These are phyloP conservation scores for Lecanicillium sp. DNA, from an alignment of 2,329 filamentous ascomycete genomes.

Conservation along the genomic window DNA sequence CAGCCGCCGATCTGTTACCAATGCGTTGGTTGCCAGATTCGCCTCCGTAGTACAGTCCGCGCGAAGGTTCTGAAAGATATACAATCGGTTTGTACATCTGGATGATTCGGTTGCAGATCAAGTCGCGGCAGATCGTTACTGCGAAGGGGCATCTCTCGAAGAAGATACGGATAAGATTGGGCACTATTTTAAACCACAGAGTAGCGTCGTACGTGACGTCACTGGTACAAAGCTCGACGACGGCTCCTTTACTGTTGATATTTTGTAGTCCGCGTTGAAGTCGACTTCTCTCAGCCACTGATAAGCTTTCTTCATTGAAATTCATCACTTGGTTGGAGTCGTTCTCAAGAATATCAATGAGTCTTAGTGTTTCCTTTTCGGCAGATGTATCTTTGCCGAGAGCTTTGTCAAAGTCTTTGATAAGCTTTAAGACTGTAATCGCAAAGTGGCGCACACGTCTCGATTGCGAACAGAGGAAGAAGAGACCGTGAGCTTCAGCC, in stretches of 20 bases:
- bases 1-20: conserved; percentile 53
- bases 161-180: conserved; percentile 84
- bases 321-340: conserved; percentile 85
- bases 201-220: conserved; percentile 92
- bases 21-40: conserved; percentile 50
- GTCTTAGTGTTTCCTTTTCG: conserved; percentile 60
- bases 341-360: conserved; percentile 89
- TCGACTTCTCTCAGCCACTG: conserved; percentile 85
- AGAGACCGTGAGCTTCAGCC: conserved; percentile 91
- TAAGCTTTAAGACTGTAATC: conserved; percentile 83
- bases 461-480: conserved; percentile 96
- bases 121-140: conserved; percentile 81
- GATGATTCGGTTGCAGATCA: conserved; percentile 85
- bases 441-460: conserved; percentile 82
- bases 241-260: conserved; percentile 73
- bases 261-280: conserved; percentile 85
- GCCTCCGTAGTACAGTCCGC: conserved; percentile 58
- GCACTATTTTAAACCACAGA: conserved; percentile 96
- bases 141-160: conserved; percentile 89
- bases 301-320: conserved; percentile 85
- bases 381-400: conserved; percentile 60
- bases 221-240: conserved; percentile 92
- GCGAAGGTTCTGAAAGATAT: conserved; percentile 66
- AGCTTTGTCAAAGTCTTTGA: conserved; percentile 88
- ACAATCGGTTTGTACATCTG: conserved; percentile 89